Conservation (phyloP, 108 stramenopile species). For the Nitzschia sp. region DNA sequence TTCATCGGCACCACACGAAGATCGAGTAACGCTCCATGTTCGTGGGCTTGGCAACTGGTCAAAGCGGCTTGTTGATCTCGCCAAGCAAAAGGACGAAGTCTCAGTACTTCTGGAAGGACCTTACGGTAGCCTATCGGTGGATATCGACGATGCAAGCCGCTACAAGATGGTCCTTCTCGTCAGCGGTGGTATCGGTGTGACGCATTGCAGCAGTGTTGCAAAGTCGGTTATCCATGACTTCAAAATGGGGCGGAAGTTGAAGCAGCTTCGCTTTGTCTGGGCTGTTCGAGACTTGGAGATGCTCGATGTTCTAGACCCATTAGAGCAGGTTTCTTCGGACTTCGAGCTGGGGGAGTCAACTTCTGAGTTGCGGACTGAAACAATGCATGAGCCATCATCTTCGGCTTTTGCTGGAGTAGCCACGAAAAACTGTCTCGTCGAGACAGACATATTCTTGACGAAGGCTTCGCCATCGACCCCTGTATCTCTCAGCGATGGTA, state of each 20-base stretch:
- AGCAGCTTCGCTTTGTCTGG: conserved; percentile 46
- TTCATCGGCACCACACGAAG: conserved; percentile 30
- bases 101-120: conserved; percentile 48
- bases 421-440: background rate
- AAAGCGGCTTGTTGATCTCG: conserved; percentile 28
- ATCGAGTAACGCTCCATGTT: conserved; percentile 40
- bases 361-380: background rate
- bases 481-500: background rate
- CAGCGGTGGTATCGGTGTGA: conserved; percentile 59
- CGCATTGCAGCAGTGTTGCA: conserved; percentile 12
- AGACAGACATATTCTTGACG: conserved; percentile 38
- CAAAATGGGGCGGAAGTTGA: conserved; percentile 21
- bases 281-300: conserved; percentile 23
- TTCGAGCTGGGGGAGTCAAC: background rate
- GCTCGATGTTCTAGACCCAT: conserved; percentile 1
- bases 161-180: conserved; percentile 47
- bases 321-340: background rate
- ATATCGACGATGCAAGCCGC: conserved; percentile 27
- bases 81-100: conserved; percentile 16
- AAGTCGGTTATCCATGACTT: conserved; percentile 33
- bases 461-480: background rate
- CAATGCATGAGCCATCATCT: background rate
- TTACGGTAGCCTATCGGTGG: conserved; percentile 40
- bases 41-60: conserved; percentile 50
- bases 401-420: background rate